Conservation (phyloP, 306 rosid genomes). For the Lupinus albus region DNA sequence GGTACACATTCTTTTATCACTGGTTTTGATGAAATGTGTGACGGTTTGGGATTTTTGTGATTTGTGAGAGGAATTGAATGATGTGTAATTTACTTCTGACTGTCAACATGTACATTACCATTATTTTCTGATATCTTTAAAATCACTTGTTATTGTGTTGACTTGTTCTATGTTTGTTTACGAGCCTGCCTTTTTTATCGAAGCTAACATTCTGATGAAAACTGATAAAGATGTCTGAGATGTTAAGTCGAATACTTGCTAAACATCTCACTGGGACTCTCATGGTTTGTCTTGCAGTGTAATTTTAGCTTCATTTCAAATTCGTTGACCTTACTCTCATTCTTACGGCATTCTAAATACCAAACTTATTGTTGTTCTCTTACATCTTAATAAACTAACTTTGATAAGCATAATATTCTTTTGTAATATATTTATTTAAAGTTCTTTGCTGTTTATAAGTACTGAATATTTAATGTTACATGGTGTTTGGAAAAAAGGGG, state of each 20-base stretch:
- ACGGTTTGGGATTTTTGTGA: constrained; percentile 10
- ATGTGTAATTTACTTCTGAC: neutral
- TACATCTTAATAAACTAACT: constrained; percentile 19
- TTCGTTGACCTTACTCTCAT: constrained; percentile 9
- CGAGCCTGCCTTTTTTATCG: constrained; percentile 3
- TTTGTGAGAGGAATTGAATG: constrained; percentile 29
- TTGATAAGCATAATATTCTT: constrained; percentile 10
- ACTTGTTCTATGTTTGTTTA: constrained; percentile 15
- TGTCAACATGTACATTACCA: neutral
- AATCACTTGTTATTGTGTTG: constrained; percentile 8
- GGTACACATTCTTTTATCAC: constrained; percentile 44
- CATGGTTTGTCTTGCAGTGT: neutral
- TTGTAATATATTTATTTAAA: neutral
- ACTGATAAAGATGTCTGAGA: constrained; percentile 2
- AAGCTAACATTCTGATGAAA: neutral
- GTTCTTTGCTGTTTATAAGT: neutral
- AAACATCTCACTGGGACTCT: constrained; percentile 4
- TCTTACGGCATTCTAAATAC: constrained; percentile 5
- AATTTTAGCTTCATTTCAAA: constrained; percentile 18
- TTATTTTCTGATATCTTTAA: constrained; percentile 20
- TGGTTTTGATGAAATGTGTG: constrained; percentile 10
- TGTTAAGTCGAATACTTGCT: neutral
- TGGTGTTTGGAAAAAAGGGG: neutral
- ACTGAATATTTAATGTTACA: neutral
- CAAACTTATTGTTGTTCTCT: neutral